Base-by-base conservation (phyloP, 768 basidiomycete genomes). In the Amanita brunnescens region DNA sequence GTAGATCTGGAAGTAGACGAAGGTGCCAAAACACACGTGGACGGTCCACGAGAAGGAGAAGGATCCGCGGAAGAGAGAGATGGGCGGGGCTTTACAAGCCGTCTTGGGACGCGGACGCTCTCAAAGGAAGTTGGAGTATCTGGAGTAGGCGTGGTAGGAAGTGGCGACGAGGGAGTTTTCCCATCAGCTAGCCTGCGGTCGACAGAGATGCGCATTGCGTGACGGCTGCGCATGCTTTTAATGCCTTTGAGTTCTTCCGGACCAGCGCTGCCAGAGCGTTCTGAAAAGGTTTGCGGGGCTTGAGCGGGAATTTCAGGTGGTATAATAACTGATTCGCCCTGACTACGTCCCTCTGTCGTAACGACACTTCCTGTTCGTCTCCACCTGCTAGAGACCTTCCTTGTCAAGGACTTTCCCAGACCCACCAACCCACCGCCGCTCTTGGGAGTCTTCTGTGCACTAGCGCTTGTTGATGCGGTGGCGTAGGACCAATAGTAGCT, bases 371-470 rank as follows among this genome's bases (percentile, higher is more conserved):
- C 35, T 13, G 20, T 24, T 29, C 23, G 24, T 26, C 26, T 18
- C 47, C 47, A 49, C 4, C 35, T 16, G 21, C n/a, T 49, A 3
- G 47, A 49, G 6, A 49, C 47, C 18, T 49, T 49, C 24, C 47
- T 49, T 16, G 47, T 49, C 21, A 49, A 18, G 20, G 47, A 24
- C 37, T 49, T 49, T 10, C 47, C 47, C 26, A 49, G n/a, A 37
- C 35, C 18, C 34, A 21, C 23, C 23, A 49, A 37, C 29, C 24
- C 42, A 42, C 41, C n/a, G 21, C 32, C 47, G 34, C 47, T 33
- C 39, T 40, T 40, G 39, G 39, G n/a, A 21, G 18, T 21, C 20
- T 40, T 40, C 39, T 18, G 39, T 10, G 39, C 18, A 12, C 29
- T 26, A 47, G 26, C 3, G n/a, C 46, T 32, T 3, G 46, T 20